Evolutionary conservation across 306 rosid genomes (phyloP).

Genomic region (Fragaria ananassa): DNA sequence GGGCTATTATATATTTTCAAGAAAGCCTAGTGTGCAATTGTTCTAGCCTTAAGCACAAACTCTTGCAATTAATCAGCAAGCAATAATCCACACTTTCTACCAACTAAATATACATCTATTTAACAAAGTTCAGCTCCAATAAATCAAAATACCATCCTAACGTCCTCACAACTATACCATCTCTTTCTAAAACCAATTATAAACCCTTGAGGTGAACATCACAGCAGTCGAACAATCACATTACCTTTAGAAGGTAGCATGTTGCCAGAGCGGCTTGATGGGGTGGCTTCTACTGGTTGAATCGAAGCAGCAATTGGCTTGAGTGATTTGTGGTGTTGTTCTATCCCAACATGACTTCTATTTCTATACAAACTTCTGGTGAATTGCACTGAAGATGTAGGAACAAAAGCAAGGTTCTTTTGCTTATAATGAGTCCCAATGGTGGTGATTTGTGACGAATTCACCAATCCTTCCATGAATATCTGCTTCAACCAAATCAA

Average conservation of each 20-base stretch:
- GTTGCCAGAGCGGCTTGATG: conserved; percentile 25
- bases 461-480: conserved; percentile 29
- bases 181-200: not conserved
- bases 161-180: not conserved
- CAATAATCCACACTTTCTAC: not conserved
- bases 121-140: no score
- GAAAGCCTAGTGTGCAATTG: not conserved
- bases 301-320: conserved; percentile 24
- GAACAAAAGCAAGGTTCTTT: conserved; percentile 3
- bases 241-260: conserved; percentile 31
- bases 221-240: not conserved
- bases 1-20: not conserved
- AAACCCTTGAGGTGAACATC: not conserved
- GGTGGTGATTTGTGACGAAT: conserved; percentile 4
- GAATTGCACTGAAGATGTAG: conserved; percentile 13
- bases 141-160: no score
- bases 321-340: not conserved
- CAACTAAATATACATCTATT: not conserved
- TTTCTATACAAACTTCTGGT: not conserved
- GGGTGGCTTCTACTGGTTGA: conserved; percentile 28
- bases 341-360: conserved; percentile 21
- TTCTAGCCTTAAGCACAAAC: not conserved
- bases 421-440: conserved; percentile 11
- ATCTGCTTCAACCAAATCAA: conserved; percentile 3
- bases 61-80: not conserved